Base-by-base conservation (phyloP, 2,329 filamentous ascomycete species). In the Phyllosticta citriasiana region DNA sequence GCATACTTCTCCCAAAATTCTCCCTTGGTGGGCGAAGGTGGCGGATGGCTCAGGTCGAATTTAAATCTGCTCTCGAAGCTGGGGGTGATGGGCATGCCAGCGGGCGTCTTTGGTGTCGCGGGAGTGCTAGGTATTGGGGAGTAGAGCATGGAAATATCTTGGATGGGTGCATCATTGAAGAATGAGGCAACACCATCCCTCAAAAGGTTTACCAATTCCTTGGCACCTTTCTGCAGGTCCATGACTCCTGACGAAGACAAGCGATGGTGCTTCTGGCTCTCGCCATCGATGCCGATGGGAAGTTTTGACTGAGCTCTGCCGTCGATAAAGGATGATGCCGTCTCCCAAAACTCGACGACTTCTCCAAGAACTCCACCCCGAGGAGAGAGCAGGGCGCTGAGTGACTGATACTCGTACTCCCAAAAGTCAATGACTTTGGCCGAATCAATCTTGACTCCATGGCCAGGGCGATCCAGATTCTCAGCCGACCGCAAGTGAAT, bases 1-100 rank as follows among this genome's bases (percentile, higher is more conserved):
- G 92, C 93, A 73, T 76, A 94, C 85, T 76, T 93, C 88, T 97
- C 94, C 91, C 91, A 97, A 0, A 87, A 78, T 67, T 96, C 91
- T 5, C 92, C 93, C 53, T 83, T 84, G 66, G 82, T 72, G 4
- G 75, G 89, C 0, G 91, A 89, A 0, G 88, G 90, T 1, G 87
- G 86, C 1, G 91, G 92, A 64, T 89, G 91, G 69, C 83, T 88
- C 0, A 84, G 80, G 69, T 96, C 91, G 63, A 96, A 84, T 60
- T 86, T 88, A 74, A 96, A 93, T 1, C 88, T 84, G 54, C 88
- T 86, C 66, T 90, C 88, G 59, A 77, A 76, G 9, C 85, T 83
- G 0, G 81, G 75, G 19, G 82, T 84, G 7, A 84, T 82, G 2
- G 84, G 82, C 27, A 82, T 83, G 70, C 55, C 78, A 65, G 59